Conservation (phyloP, 306 rosid species). For the Prunus fruticosa region DNA sequence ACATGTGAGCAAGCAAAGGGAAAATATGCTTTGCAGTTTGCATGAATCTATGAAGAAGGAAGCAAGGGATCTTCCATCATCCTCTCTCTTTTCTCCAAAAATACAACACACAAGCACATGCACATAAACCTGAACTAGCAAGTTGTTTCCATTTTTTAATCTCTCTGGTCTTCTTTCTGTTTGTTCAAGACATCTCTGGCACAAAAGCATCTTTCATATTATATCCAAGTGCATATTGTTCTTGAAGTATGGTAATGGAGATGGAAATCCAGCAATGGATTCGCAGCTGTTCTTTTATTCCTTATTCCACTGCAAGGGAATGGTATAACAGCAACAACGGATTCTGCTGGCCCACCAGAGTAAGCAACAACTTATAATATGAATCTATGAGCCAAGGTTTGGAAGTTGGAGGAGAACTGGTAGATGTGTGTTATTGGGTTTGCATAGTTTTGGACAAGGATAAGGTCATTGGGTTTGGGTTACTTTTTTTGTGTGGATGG, state of each 20-base stretch:
- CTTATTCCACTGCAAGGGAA: conserved; percentile 14
- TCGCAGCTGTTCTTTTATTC: conserved; percentile 7
- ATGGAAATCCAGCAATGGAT: conserved; percentile 1
- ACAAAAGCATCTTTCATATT: conserved; percentile 23
- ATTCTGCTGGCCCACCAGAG: conserved; percentile 31
- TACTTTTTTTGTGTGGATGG: background rate
- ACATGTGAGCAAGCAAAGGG: conserved; percentile 42
- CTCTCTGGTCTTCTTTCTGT: conserved; percentile 8
- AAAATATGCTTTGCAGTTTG: conserved; percentile 37
- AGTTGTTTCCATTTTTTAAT: conserved; percentile 21
- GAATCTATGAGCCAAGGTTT: background rate
- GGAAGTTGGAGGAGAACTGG: background rate
- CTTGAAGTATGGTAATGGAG: conserved; percentile 13
- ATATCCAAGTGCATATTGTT: background rate
- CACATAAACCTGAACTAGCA: conserved; percentile 20
- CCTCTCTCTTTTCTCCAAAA: background rate
- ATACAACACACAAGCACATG: conserved; percentile 20
- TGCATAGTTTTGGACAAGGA: no score
- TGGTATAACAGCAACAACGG: conserved; percentile 3
- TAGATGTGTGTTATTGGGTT: conserved; percentile 6
- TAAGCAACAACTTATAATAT: background rate
- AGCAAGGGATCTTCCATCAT: conserved; percentile 44
- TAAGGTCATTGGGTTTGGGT: no score
- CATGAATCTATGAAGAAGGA: conserved; percentile 33
- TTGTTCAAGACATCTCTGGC: background rate